Evolutionary conservation across 768 basidiomycete species (phyloP).

Genomic region (Mycena galopus): DNA sequence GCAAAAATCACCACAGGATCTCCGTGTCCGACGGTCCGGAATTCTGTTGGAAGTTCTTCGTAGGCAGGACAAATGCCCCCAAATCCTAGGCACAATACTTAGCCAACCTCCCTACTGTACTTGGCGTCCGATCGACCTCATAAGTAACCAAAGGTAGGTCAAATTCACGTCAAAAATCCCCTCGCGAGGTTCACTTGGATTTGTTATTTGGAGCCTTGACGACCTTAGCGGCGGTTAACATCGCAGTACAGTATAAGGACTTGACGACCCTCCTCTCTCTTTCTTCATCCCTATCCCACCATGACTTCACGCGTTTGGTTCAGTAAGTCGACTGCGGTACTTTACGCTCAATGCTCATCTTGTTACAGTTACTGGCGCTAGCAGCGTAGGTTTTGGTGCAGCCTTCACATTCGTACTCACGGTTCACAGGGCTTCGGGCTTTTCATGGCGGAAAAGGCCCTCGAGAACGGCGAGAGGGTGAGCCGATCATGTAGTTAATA

Average conservation of each 20-base stretch:
- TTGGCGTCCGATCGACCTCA: neutral
- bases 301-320: conserved; percentile 36
- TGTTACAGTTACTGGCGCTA: conserved; percentile 30
- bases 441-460: conserved; percentile 35
- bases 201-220: neutral
- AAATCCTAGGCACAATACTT: too few relatives aligned
- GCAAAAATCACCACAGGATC: too few relatives aligned
- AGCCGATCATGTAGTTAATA: neutral
- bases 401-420: neutral
- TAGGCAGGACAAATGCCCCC: too few relatives aligned
- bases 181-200: neutral
- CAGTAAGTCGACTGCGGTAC: conserved; percentile 14
- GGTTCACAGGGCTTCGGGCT: conserved; percentile 32
- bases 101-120: too few relatives aligned
- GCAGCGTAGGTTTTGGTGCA: conserved; percentile 26
- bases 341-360: neutral
- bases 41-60: too few relatives aligned
- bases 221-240: neutral
- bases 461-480: conserved; percentile 33
- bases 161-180: neutral
- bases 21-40: too few relatives aligned
- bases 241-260: neutral
- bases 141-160: neutral
- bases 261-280: neutral
- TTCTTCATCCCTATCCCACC: neutral